These are phyloP conservation scores for Pyricularia sp. DNA, from an alignment of 2,329 filamentous ascomycete species.

Conservation along the genomic window DNA sequence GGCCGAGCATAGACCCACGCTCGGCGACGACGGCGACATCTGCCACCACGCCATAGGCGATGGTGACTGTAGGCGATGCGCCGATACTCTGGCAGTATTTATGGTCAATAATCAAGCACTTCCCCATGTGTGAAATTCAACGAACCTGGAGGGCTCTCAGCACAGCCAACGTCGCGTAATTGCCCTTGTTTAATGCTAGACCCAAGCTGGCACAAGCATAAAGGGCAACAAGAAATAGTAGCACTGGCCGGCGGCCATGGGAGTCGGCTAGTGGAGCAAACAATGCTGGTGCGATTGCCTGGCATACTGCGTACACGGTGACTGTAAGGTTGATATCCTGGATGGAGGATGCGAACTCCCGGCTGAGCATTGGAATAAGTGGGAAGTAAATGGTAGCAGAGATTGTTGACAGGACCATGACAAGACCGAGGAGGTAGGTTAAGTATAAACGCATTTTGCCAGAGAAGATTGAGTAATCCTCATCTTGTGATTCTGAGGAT, in stretches of 20 bases:
- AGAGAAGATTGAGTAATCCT: conserved; percentile 19
- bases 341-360: conserved; percentile 23
- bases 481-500: background rate
- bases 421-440: conserved; percentile 37
- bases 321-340: conserved; percentile 28
- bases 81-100: conserved; percentile 33
- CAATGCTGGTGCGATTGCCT: conserved; percentile 40
- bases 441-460: conserved; percentile 31
- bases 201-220: conserved; percentile 36
- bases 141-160: conserved; percentile 28
- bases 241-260: conserved; percentile 37
- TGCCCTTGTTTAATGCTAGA: conserved; percentile 28
- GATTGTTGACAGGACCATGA: conserved; percentile 27
- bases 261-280: conserved; percentile 41
- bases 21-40: conserved; percentile 48
- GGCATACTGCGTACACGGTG: conserved; percentile 37
- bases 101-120: background rate
- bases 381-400: conserved; percentile 33
- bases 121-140: background rate
- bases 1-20: conserved; percentile 43
- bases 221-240: conserved; percentile 34
- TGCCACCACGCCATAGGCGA: conserved; percentile 1
- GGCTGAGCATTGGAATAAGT: conserved; percentile 30
- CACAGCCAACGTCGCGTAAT: conserved; percentile 33
- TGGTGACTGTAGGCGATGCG: background rate